Conservation (phyloP, 305 asterid species). For the Solanum hybrid region DNA sequence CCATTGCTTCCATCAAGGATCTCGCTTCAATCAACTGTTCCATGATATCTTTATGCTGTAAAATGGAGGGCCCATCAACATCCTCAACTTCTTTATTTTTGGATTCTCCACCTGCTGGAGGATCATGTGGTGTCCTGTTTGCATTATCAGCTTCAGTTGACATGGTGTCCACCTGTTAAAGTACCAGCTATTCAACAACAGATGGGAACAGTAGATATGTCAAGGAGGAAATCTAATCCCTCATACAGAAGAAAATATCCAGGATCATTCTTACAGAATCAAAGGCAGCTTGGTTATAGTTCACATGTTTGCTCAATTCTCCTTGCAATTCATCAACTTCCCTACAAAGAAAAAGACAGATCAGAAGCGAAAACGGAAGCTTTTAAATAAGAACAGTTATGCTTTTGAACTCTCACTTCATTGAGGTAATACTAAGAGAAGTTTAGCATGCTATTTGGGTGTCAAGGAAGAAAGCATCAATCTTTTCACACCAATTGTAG, state of each 20-base stretch:
- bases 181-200: not conserved
- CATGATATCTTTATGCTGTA: constrained; percentile 27
- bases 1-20: constrained; percentile 37
- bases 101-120: constrained; percentile 18
- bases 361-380: not conserved
- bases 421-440: not conserved
- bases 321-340: constrained; percentile 39
- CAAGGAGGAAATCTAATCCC: not conserved
- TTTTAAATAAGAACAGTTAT: not conserved
- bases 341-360: constrained; percentile 18
- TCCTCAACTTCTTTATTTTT: constrained; percentile 17
- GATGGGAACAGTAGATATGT: not conserved
- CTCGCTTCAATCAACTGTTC: constrained; percentile 47
- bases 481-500: not conserved
- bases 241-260: constrained; percentile 24
- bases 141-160: constrained; percentile 22
- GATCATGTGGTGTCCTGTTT: constrained; percentile 21
- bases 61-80: constrained; percentile 1
- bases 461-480: not conserved
- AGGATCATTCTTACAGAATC: constrained; percentile 32
- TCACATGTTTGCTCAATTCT: constrained; percentile 26
- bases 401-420: not conserved
- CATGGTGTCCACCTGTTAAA: constrained; percentile 28
- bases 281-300: constrained; percentile 27
- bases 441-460: not conserved